phyloP scores from a whole-genome alignment of 163 green algal species.

The Chlorella variabilis region DNA sequence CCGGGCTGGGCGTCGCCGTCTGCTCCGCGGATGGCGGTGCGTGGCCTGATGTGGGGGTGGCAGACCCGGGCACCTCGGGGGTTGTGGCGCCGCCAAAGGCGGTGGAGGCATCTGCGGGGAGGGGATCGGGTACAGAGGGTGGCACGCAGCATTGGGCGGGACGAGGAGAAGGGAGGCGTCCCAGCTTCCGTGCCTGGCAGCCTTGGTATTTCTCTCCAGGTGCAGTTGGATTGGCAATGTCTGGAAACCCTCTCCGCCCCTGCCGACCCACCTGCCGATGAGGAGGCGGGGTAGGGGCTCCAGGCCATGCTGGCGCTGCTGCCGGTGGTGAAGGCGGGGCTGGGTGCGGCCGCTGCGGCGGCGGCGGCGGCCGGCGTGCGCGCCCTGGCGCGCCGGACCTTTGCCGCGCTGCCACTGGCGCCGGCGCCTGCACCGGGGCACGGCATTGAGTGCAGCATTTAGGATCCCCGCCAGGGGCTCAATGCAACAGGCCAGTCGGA shows the following conservation, averaged over 20 bases:
- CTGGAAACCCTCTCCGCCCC: too few species aligned
- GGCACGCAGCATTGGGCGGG: too few species aligned
- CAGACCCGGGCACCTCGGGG: not conserved
- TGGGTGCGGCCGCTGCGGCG: constrained; percentile 11
- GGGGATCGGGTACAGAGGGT: too few species aligned
- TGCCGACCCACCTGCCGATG: constrained; percentile 4
- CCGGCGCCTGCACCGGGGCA: constrained; percentile 21
- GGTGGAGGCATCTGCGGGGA: constrained; percentile 5
- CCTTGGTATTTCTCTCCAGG: too few species aligned
- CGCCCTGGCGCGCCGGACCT: not conserved
- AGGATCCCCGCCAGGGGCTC: too few species aligned
- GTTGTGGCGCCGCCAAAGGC: not conserved
- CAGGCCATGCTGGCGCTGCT: constrained; percentile 27
- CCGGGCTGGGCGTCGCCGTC: not conserved
- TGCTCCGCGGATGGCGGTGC: not conserved
- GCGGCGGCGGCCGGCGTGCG: not conserved
- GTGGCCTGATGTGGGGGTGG: constrained; percentile 12
- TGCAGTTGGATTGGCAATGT: too few species aligned
- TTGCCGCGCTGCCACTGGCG: not conserved
- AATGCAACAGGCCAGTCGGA: too few species aligned
- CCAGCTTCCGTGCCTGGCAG: too few species aligned
- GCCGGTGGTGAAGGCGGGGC: constrained; percentile 10
- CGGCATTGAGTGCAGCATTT: not conserved
- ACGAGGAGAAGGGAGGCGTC: too few species aligned
- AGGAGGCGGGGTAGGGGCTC: constrained; percentile 25